Base-by-base conservation (phyloP, 1,139 yeast species). In the Geotrichum australiense region DNA sequence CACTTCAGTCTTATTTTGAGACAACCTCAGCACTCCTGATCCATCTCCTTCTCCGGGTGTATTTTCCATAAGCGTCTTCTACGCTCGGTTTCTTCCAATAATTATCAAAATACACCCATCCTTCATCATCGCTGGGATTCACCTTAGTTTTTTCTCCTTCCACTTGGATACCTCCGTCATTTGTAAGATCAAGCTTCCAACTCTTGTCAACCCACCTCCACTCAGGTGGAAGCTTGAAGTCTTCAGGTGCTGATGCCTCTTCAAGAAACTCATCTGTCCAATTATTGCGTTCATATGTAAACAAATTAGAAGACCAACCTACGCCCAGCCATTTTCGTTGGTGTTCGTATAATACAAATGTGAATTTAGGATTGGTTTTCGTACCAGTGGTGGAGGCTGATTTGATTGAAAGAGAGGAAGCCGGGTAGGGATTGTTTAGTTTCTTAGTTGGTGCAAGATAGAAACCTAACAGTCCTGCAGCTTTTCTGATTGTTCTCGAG, bases 311-410 rank as follows among this genome's bases (percentile, higher is more conserved):
- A 0, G 98, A 89, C 98, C 98, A 91, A 8, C 98, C 98, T 54
- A 91, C 84, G 8, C 97, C 98, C 34, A 91, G 70, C 98, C 98
- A 91, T 54, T 94, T 78, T 57, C 98, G 77, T 64, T 91, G 97
- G 61, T 91, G 91, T 62, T 91, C 98, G 62, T 80, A 87, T 14
- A 91, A 70, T 2, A 86, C 96, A 61, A 86, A 91, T 5, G 96
- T 86, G 60, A 89, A 91, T 48, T 89, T 68, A 20, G 39, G 39
- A n/a, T 25, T 16, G 14, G 33, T 10, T 18, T 35, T 28, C 6
- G 25, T 25, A 3, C 27, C 25, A 11, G 23, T 21, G 28, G 14
- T 25, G 28, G 6, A 5, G 16, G 34, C 34, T 2, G 33, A 14
- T 26, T 26, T n/a, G 3, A 15, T 24, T n/a, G 33, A 27, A 4